Conservation (phyloP, 208 protist genomes). For the Trypanosomatidae sp. region DNA sequence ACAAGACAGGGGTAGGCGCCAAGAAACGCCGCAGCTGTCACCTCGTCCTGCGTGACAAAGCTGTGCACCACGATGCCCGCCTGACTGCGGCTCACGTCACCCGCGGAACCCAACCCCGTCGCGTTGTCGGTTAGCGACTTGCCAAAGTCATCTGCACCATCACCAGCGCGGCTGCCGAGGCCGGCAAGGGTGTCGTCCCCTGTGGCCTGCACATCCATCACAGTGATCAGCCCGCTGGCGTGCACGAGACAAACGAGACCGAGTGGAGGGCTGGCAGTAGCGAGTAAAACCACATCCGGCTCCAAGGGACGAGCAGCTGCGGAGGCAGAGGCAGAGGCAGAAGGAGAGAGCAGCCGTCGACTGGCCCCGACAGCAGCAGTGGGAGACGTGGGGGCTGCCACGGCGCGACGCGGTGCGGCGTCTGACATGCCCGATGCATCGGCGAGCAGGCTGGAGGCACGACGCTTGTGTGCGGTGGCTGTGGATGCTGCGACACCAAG, state of each 20-base stretch:
- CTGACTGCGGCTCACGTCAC: conserved; percentile 14
- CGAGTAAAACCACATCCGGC: conserved; percentile 71
- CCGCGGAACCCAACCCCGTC: background rate
- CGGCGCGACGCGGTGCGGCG: too few species aligned
- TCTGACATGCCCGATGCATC: too few species aligned
- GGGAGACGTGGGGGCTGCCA: too few species aligned
- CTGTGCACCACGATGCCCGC: conserved; percentile 43
- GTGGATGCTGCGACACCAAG: too few species aligned
- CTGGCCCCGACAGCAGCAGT: too few species aligned
- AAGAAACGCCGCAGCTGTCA: conserved; percentile 61
- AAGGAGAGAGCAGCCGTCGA: too few species aligned
- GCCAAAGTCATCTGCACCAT: background rate
- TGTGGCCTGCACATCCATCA: conserved; percentile 63
- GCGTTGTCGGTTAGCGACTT: background rate
- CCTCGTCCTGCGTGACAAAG: conserved; percentile 56
- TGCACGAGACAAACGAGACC: conserved; percentile 72
- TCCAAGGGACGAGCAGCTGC: conserved; percentile 33
- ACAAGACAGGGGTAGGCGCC: conserved; percentile 76
- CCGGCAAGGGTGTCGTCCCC: too few species aligned
- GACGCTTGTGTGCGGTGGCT: too few species aligned
- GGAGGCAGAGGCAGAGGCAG: too few species aligned
- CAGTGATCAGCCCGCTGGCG: conserved; percentile 58
- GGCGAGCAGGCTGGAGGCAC: too few species aligned
- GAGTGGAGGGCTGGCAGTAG: conserved; percentile 51
- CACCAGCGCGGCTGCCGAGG: background rate